Conservation (phyloP, 1,139 yeast genomes). For the Pichia sp. region DNA sequence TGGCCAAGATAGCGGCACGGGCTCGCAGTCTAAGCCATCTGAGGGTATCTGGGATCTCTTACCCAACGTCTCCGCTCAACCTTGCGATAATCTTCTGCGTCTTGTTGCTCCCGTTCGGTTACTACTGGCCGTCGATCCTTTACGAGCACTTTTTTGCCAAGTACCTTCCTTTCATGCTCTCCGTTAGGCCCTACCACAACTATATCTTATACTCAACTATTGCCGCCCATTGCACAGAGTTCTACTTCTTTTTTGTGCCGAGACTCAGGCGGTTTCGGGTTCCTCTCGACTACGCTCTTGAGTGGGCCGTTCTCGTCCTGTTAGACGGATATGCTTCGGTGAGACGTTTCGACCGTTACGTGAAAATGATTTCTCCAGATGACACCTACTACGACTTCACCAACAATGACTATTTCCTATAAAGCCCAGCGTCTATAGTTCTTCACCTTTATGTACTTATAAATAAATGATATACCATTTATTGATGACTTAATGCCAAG, state of each 20-base stretch:
- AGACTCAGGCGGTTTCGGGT: constrained; percentile 50
- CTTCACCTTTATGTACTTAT: too few species aligned
- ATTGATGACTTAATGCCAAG: too few species aligned
- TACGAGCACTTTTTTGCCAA: constrained; percentile 20
- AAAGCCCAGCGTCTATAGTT: not conserved
- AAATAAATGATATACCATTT: too few species aligned
- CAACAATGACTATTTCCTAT: constrained; percentile 7
- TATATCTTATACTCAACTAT: constrained; percentile 33
- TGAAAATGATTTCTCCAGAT: constrained; percentile 14
- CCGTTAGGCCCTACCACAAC: constrained; percentile 23
- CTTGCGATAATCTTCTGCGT: constrained; percentile 26
- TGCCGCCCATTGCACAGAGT: constrained; percentile 48
- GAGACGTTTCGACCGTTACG: constrained; percentile 40
- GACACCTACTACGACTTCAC: constrained; percentile 18
- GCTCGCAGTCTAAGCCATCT: constrained; percentile 59
- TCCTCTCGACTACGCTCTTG: constrained; percentile 45
- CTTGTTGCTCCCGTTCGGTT: constrained; percentile 33
- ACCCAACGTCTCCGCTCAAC: constrained; percentile 36
- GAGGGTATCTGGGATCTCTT: constrained; percentile 46
- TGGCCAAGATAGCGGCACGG: constrained; percentile 66
- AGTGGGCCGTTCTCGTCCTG: constrained; percentile 51
- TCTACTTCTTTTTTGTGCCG: constrained; percentile 41
- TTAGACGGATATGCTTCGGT: constrained; percentile 56
- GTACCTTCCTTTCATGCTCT: constrained; percentile 23
- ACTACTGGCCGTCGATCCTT: constrained; percentile 23